Evolutionary conservation across 345 rosid species (phyloP).

Genomic region (Iberis pinnata): DNA sequence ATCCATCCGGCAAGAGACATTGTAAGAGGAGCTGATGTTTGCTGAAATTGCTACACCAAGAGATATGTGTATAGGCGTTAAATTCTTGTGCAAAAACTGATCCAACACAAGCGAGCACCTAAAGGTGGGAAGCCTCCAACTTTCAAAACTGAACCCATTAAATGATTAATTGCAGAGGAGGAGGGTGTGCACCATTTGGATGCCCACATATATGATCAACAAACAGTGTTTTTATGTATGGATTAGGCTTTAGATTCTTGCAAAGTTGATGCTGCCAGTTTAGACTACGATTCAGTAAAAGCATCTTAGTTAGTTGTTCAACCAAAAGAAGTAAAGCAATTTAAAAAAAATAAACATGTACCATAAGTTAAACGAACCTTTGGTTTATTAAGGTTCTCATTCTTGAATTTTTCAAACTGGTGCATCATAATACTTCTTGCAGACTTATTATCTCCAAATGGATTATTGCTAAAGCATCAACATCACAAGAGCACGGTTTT

Average conservation of each 20-base stretch:
- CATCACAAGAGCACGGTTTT: slow-evolving; percentile 2
- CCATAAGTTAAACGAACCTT: no score
- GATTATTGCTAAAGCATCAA: background rate
- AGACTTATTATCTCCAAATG: no score
- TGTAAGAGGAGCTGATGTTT: slow-evolving; percentile 66
- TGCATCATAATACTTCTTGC: no score
- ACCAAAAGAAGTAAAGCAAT: no score
- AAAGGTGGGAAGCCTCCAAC: slow-evolving; percentile 90
- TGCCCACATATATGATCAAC: slow-evolving; percentile 97
- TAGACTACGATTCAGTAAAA: slow-evolving; percentile 77
- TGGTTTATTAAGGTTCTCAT: no score
- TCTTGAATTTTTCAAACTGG: no score
- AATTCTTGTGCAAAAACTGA: slow-evolving; percentile 80
- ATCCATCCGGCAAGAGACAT: slow-evolving; percentile 98
- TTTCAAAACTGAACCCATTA: slow-evolving; percentile 80
- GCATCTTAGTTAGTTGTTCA: no score
- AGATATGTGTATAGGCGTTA: slow-evolving; percentile 16
- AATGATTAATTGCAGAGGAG: slow-evolving; percentile 84
- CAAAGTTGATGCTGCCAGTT: slow-evolving; percentile 99
- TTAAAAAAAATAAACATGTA: no score
- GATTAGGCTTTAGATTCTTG: slow-evolving; percentile 93
- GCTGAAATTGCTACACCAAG: slow-evolving; percentile 90
- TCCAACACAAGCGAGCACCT: no score
- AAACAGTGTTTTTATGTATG: slow-evolving; percentile 95
- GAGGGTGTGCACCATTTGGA: slow-evolving; percentile 94